These are phyloP conservation scores for Sporothrix brunneoviolacea DNA, from an alignment of 2,329 filamentous ascomycete species.

Conservation along the genomic window DNA sequence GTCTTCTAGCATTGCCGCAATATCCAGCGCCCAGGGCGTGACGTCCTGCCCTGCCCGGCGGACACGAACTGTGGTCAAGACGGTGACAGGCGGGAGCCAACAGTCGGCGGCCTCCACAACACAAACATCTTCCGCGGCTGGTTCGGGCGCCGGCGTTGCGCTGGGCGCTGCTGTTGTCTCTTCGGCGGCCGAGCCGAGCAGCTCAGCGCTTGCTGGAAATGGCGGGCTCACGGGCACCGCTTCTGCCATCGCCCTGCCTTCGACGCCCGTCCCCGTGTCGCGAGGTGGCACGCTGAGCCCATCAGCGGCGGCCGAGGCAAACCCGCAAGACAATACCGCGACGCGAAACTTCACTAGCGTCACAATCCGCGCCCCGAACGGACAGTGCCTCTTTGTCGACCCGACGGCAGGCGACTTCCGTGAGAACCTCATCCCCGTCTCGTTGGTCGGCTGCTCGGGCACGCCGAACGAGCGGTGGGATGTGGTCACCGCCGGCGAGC, in stretches of 20 bases:
- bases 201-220: background rate
- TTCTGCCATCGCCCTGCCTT: constrained; percentile 33
- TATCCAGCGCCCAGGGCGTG: background rate
- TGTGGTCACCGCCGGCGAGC: constrained; percentile 41
- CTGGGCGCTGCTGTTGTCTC: constrained; percentile 9
- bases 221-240: constrained; percentile 13
- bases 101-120: background rate
- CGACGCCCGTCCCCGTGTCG: constrained; percentile 40
- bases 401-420: constrained; percentile 48
- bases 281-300: constrained; percentile 44
- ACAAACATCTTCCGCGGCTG: no score
- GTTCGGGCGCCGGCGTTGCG: background rate
- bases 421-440: constrained; percentile 45
- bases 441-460: constrained; percentile 37
- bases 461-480: constrained; percentile 44
- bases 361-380: constrained; percentile 40
- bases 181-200: background rate
- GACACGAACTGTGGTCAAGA: constrained; percentile 4
- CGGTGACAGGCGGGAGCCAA: background rate
- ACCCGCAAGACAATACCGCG: constrained; percentile 40
- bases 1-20: background rate
- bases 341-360: constrained; percentile 39
- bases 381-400: constrained; percentile 45
- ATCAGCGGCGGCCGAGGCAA: constrained; percentile 42
- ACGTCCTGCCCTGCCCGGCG: background rate